Conservation (phyloP, 768 basidiomycete genomes). For the Tricholoma sp. region DNA sequence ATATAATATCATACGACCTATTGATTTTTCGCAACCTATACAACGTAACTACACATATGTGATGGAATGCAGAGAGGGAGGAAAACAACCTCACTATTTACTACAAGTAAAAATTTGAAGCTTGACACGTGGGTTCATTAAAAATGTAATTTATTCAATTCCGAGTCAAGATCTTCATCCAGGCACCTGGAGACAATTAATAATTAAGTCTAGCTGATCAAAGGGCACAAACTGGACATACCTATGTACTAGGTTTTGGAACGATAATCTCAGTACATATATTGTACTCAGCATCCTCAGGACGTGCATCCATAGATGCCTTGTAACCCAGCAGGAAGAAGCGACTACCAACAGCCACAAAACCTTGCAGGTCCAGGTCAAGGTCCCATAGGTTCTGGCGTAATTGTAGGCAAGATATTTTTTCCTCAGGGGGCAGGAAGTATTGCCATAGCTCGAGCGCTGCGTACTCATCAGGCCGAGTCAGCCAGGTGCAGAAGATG, state of each 20-base stretch:
- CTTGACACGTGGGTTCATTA: too few species aligned
- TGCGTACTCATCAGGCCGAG: background rate
- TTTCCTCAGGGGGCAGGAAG: conserved; percentile 15
- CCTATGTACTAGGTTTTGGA: background rate
- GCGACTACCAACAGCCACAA: conserved; percentile 11
- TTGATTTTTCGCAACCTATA: too few species aligned
- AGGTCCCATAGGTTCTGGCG: conserved; percentile 13
- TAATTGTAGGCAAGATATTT: conserved; percentile 16
- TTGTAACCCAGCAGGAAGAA: conserved; percentile 16
- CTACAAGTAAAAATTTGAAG: too few species aligned
- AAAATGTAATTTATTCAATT: too few species aligned
- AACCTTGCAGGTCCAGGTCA: conserved; percentile 16
- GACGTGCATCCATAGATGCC: background rate
- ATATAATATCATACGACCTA: too few species aligned
- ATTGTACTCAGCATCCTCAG: conserved; percentile 1
- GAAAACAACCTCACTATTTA: too few species aligned
- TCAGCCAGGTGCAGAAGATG: conserved; percentile 18
- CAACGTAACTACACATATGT: too few species aligned
- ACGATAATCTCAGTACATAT: conserved; percentile 4
- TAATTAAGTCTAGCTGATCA: too few species aligned
- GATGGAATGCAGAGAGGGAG: too few species aligned
- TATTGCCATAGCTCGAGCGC: conserved; percentile 21
- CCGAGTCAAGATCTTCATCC: too few species aligned
- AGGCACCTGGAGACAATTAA: too few species aligned
- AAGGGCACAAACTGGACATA: too few species aligned